phyloP scores from a whole-genome alignment of 192 early-diverging fungal species.

The Backusella liffmaniae region DNA sequence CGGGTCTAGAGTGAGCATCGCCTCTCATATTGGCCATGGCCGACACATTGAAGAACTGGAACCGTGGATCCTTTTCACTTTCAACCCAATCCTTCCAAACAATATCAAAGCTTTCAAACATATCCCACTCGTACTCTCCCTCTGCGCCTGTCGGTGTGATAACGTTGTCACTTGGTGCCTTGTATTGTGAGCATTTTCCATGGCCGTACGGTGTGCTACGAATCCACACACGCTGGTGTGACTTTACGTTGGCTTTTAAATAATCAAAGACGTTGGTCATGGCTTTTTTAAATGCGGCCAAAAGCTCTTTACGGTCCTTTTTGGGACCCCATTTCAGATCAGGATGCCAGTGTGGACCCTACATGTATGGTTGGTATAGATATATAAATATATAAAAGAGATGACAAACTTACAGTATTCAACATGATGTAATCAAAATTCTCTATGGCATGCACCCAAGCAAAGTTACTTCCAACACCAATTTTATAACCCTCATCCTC shows the following conservation, averaged over 20 bases:
- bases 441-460: conserved; percentile 30
- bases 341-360: conserved; percentile 34
- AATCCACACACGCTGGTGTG: conserved; percentile 25
- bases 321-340: conserved; percentile 25
- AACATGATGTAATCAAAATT: conserved; percentile 33
- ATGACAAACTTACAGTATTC: conserved; percentile 24
- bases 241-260: conserved; percentile 8
- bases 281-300: conserved; percentile 18
- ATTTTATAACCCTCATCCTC: conserved; percentile 23
- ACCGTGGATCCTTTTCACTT: conserved; percentile 18
- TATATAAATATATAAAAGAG: background rate
- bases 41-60: conserved; percentile 26
- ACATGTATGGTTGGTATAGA: too few species aligned
- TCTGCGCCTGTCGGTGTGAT: conserved; percentile 17
- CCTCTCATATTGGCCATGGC: conserved; percentile 25
- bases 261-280: conserved; percentile 22
- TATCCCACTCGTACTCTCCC: conserved; percentile 34
- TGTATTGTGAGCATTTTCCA: conserved; percentile 33
- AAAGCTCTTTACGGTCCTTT: conserved; percentile 15
- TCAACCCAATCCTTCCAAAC: conserved; percentile 35
- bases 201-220: conserved; percentile 35
- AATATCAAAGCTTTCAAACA: conserved; percentile 23
- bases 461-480: conserved; percentile 27
- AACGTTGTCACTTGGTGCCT: conserved; percentile 2
- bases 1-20: conserved; percentile 33